phyloP scores from a whole-genome alignment of 192 early-diverging fungal species.

The Podila clonocystis region DNA sequence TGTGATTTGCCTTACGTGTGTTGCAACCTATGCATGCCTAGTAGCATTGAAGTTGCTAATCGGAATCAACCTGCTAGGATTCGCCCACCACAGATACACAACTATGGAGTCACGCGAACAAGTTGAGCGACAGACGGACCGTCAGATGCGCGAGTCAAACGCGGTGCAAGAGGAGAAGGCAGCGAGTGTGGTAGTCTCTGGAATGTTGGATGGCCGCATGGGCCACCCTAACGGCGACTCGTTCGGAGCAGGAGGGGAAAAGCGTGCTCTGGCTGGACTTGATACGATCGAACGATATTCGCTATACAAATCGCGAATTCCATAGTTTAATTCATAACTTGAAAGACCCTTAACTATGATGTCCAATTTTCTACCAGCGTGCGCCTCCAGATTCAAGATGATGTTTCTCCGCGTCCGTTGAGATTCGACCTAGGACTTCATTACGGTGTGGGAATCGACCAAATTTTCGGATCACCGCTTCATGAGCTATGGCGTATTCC shows the following conservation, averaged over 20 bases:
- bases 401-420: conserved; percentile 64
- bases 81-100: conserved; percentile 72
- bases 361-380: conserved; percentile 14
- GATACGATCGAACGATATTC: conserved; percentile 92
- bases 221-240: conserved; percentile 30
- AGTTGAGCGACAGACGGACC: conserved; percentile 53
- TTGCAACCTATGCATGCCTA: conserved; percentile 64
- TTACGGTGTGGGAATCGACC: conserved; percentile 73
- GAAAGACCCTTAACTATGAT: not conserved
- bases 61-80: conserved; percentile 78
- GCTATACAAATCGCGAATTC: conserved; percentile 91
- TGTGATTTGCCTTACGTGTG: conserved; percentile 48
- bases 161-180: conserved; percentile 53
- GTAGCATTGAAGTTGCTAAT: conserved; percentile 80
- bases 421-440: conserved; percentile 55
- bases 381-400: conserved; percentile 46
- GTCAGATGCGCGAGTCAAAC: conserved; percentile 47
- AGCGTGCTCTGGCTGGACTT: conserved; percentile 68
- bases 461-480: conserved; percentile 64
- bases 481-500: conserved; percentile 56
- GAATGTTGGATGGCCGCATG: conserved; percentile 50
- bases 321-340: conserved; percentile 54
- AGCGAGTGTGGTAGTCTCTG: conserved; percentile 22
- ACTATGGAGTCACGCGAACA: conserved; percentile 65
- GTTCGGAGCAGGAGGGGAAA: conserved; percentile 50